Base-by-base conservation (phyloP, 345 rosid species). In the Luvunga scandens region DNA sequence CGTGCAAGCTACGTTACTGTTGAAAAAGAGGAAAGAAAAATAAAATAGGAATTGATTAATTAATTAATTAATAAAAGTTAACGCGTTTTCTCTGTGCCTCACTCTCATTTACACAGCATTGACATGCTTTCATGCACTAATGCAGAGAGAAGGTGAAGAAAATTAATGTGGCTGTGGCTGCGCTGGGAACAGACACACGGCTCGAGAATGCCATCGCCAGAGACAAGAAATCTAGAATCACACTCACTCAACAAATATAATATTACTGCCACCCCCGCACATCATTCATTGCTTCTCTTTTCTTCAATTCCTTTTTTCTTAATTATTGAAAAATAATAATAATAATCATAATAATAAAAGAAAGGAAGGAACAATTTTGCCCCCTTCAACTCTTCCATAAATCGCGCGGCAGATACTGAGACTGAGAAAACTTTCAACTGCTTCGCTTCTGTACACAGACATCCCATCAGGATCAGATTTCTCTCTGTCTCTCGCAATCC, bases 151-250 rank as follows among this genome's bases (percentile, higher is more conserved):
- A 39, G 45, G 13, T 1, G 0, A 39, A 39, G 45, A 39, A 39
- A 39, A 39, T 39, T 39, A 2, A 39, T 45, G 50, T 45, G 50
- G 50, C 18, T 3, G 50, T 45, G 50, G 50, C 50, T 45, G 50
- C 50, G 50, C 18, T 60, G 81, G 80, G 78, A 81, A 79, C 81
- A 77, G 61, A 63, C 86, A 79, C 86, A 81, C 75, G 86, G 88
- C 86, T 83, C 86, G 88, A 85, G 88, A 79, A 34, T 31, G 24
- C 30, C 66, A 7, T 0, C 3, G 50, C 50, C 36, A 71, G 64
- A 67, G 53, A 67, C 48, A 53, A 53, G 57, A 53, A 5, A 19
- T 45, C 21, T 16, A 69, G 70, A 69, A 22, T 13, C 50, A 30
- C 61, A 73, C 33, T 53, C 34, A 28, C 28, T 31, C 73, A 62